Conservation (phyloP, 495 filamentous ascomycete genomes). For the Penicillium silybi region DNA sequence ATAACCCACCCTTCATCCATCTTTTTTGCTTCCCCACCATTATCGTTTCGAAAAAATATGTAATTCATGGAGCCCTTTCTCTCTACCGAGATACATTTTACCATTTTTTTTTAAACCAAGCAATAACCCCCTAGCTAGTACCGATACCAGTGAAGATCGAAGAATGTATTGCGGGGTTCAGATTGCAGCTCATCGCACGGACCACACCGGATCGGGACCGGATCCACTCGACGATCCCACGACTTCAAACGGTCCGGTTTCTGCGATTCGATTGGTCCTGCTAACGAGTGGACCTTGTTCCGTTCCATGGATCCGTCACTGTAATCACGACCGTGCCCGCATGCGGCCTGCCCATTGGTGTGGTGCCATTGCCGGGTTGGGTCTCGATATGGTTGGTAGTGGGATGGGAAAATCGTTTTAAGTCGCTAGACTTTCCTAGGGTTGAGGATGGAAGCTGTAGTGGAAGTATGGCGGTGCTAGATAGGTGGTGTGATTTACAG, state of each 20-base stretch:
- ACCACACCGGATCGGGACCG: constrained; percentile 7
- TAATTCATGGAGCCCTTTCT: no score
- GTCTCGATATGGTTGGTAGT: not conserved
- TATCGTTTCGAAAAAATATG: no score
- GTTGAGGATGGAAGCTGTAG: not conserved
- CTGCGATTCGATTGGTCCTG: not conserved
- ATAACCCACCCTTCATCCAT: no score
- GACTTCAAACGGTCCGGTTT: no score
- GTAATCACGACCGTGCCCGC: constrained; percentile 11
- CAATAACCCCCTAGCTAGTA: no score
- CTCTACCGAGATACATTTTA: no score
- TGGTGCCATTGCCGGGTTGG: not conserved
- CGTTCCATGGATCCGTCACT: not conserved
- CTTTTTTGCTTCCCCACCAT: no score
- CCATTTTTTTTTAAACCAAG: no score
- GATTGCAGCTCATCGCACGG: constrained; percentile 26
- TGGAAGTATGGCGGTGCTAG: no score
- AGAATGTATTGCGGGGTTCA: constrained; percentile 27
- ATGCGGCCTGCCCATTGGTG: constrained; percentile 12
- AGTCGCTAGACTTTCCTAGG: not conserved
- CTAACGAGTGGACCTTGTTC: not conserved
- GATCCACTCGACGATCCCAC: not conserved
- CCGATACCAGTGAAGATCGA: no score
- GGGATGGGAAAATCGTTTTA: not conserved
- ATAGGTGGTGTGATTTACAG: no score